These are phyloP conservation scores for Pueraria montana DNA, from an alignment of 306 rosid species.

Conservation along the genomic window DNA sequence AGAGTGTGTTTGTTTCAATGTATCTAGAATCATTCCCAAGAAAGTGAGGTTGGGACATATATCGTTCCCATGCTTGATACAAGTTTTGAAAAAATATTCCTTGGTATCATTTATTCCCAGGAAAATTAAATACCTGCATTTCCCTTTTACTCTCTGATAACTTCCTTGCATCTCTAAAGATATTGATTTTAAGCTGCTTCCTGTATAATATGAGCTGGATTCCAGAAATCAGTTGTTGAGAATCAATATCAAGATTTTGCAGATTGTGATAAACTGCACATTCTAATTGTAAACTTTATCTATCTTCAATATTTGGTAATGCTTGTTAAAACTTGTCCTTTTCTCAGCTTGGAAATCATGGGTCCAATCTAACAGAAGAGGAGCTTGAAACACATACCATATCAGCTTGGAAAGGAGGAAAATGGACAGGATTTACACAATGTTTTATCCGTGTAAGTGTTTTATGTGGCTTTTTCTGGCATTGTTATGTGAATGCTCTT, in stretches of 20 bases:
- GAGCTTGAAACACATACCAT: conserved; percentile 99
- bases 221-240: conserved; percentile 35
- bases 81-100: neutral
- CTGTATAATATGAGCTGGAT: conserved; percentile 27
- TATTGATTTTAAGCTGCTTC: conserved; percentile 40
- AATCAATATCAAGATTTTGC: conserved; percentile 38
- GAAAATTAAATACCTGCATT: neutral
- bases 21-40: neutral
- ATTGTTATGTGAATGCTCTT: conserved; percentile 17
- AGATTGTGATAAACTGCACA: conserved; percentile 19
- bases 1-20: neutral
- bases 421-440: conserved; percentile 73
- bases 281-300: conserved; percentile 24
- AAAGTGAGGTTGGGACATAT: neutral
- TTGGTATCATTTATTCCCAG: neutral
- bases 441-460: conserved; percentile 80
- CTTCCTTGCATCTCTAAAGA: neutral
- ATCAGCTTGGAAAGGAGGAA: conserved; percentile 98
- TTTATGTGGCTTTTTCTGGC: conserved; percentile 34
- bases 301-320: conserved; percentile 14
- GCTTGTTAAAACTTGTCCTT: conserved; percentile 42
- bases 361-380: conserved; percentile 95
- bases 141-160: neutral
- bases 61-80: neutral
- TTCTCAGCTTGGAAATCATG: conserved; percentile 91